These are phyloP conservation scores for Pneumocystis sp. DNA, from an alignment of 1,139 yeast genomes.

Conservation along the genomic window DNA sequence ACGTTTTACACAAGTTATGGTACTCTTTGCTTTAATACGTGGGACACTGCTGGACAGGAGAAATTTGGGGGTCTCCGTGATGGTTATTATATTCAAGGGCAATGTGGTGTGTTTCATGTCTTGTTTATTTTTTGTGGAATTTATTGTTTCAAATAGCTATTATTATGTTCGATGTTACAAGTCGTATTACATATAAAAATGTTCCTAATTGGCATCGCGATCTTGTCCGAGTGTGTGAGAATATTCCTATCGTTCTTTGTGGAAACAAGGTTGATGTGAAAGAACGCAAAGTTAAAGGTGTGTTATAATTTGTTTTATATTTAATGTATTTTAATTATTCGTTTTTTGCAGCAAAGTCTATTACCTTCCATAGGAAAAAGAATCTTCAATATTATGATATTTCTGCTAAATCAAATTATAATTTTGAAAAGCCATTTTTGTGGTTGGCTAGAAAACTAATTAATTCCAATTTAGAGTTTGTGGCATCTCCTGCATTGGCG, in stretches of 20 bases:
- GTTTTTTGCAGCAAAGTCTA: not conserved
- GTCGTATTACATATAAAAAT: slow-evolving; percentile 97
- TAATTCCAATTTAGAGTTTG: slow-evolving; percentile 93
- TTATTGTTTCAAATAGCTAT: slow-evolving; percentile 25
- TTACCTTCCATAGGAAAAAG: slow-evolving; percentile 42
- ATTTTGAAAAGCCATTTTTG: slow-evolving; percentile 98
- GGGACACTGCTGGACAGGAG: slow-evolving; percentile 99
- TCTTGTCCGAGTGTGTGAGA: slow-evolving; percentile 97
- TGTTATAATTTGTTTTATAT: slow-evolving; percentile 66
- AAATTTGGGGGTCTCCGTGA: slow-evolving; percentile 95
- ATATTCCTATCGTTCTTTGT: slow-evolving; percentile 96
- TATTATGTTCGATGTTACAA: slow-evolving; percentile 98
- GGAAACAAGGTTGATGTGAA: slow-evolving; percentile 99
- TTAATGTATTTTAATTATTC: slow-evolving; percentile 64
- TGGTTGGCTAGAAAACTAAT: slow-evolving; percentile 99
- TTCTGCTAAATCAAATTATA: slow-evolving; percentile 98
- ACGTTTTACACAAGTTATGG: slow-evolving; percentile 98
- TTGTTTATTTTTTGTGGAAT: not conserved
- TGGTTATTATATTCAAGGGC: slow-evolving; percentile 36
- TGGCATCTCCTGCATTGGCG: slow-evolving; percentile 97
- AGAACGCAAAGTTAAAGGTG: slow-evolving; percentile 99
- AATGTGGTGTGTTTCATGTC: slow-evolving; percentile 50
- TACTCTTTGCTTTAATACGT: slow-evolving; percentile 91
- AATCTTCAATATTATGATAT: slow-evolving; percentile 98
- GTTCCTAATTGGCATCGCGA: slow-evolving; percentile 98